These are phyloP conservation scores for Phylloboletellus chloephorus DNA, from an alignment of 1,284 basidiomycete species.

Conservation along the genomic window DNA sequence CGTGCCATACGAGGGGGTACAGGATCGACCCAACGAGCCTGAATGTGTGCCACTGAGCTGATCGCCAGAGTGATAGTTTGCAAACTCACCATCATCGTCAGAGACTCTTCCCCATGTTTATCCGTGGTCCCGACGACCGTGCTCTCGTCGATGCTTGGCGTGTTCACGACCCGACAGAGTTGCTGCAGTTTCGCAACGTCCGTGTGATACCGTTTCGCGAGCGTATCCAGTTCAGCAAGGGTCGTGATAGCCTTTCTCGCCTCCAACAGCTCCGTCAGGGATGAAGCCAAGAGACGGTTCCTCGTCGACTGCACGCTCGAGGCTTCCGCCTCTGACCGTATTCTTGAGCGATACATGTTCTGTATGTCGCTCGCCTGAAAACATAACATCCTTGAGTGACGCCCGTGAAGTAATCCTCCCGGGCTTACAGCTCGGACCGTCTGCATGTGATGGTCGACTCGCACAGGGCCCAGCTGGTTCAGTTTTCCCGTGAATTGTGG, in stretches of 20 bases:
- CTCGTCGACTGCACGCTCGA: slow-evolving; percentile 30
- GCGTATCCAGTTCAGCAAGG: slow-evolving; percentile 32
- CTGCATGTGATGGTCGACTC: slow-evolving; percentile 63
- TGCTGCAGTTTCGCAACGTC: slow-evolving; percentile 51
- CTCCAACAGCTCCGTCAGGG: slow-evolving; percentile 60
- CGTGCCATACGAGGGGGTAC: not conserved
- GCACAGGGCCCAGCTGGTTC: slow-evolving; percentile 63
- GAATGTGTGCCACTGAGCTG: not conserved
- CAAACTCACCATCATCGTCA: slow-evolving; percentile 52
- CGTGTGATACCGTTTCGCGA: slow-evolving; percentile 56
- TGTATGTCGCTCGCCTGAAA: slow-evolving; percentile 34
- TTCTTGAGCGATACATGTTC: slow-evolving; percentile 47
- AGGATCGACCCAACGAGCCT: slow-evolving; percentile 31
- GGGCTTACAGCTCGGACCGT: slow-evolving; percentile 49
- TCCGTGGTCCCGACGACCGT: slow-evolving; percentile 44
- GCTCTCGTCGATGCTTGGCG: slow-evolving; percentile 57
- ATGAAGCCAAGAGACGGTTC: slow-evolving; percentile 52
- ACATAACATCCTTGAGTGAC: not conserved
- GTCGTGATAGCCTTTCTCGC: slow-evolving; percentile 51
- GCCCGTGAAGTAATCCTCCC: not conserved
- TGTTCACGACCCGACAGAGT: slow-evolving; percentile 62
- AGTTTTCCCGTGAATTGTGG: slow-evolving; percentile 75
- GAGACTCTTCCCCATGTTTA: slow-evolving; percentile 55
- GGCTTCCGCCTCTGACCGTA: slow-evolving; percentile 53
- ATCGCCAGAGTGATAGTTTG: too few relatives aligned